phyloP scores from a whole-genome alignment of 257 asterid genomes.

The Capsicum baccatum region DNA sequence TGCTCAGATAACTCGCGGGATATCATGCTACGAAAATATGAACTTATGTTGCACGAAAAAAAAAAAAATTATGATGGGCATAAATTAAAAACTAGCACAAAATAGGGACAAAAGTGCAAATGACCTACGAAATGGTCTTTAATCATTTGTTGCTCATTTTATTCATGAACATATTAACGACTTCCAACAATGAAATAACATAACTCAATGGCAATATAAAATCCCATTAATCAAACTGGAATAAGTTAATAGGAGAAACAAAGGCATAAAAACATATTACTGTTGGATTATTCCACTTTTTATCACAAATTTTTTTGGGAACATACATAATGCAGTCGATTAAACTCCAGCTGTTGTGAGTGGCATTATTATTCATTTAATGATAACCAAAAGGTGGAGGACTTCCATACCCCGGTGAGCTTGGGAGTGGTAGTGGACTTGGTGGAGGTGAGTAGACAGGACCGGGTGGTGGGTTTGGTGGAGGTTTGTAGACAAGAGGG shows the following conservation, averaged over 20 bases:
- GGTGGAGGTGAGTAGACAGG: neutral
- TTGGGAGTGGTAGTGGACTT: neutral
- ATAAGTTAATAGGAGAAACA: neutral
- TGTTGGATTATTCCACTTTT: neutral
- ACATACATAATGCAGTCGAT: neutral
- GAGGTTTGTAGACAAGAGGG: neutral
- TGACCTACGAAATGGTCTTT: neutral
- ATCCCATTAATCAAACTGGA: neutral
- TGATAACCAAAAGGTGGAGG: neutral
- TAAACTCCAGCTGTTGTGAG: neutral
- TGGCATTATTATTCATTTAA: neutral
- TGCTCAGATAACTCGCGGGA: too few species aligned
- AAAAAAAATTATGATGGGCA: neutral
- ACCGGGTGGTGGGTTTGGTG: neutral
- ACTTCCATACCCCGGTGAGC: slow-evolving; percentile 15
- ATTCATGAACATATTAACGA: neutral
- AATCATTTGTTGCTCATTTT: neutral
- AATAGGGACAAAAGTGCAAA: neutral
- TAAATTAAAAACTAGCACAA: neutral
- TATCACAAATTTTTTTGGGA: neutral
- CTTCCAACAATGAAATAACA: neutral
- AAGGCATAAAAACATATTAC: neutral
- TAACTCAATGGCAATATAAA: neutral
- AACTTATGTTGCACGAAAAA: too few species aligned
- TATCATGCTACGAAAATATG: too few species aligned